Evolutionary conservation across 176 grass and related monocot genomes (phyloP).

Genomic region (Oryza glumipatula): DNA sequence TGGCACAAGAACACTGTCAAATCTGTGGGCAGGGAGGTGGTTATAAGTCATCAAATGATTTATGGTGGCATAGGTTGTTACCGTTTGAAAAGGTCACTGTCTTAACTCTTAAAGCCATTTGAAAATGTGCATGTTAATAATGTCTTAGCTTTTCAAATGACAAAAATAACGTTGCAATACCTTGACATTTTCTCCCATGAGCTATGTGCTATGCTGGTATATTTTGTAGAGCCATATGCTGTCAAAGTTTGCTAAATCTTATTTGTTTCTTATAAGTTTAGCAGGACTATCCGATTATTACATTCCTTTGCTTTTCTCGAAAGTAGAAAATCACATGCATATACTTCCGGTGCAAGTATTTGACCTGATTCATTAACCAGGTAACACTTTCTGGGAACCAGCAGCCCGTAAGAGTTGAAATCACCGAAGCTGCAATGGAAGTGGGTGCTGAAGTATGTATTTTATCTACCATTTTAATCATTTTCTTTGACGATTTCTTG

Average conservation of each 20-base stretch:
- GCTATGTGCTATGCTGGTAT: conserved; percentile 11
- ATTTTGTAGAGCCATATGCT: background rate
- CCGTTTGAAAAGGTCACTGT: background rate
- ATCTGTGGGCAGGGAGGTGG: background rate
- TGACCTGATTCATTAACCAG: conserved; percentile 40
- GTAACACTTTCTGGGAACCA: conserved; percentile 99
- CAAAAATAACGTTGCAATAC: background rate
- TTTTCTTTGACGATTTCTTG: conserved; percentile 27
- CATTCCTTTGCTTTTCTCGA: conserved; percentile 32
- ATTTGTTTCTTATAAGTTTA: conserved; percentile 17
- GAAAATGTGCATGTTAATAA: background rate
- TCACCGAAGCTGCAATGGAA: conserved; percentile 91
- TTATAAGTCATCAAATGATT: conserved; percentile 8
- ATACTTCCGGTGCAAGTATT: conserved; percentile 21
- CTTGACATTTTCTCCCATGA: background rate
- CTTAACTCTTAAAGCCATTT: conserved; percentile 16
- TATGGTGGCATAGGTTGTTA: conserved; percentile 12
- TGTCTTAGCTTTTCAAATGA: conserved; percentile 20
- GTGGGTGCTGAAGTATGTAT: conserved; percentile 84
- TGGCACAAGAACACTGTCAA: background rate
- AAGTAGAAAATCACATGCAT: conserved; percentile 4
- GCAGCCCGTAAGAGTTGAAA: conserved; percentile 94
- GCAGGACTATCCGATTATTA: background rate
- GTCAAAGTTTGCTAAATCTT: background rate
- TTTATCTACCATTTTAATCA: conserved; percentile 29